Evolutionary conservation across 176 grass and related monocot species (phyloP).

Genomic region (Musa itinerans): DNA sequence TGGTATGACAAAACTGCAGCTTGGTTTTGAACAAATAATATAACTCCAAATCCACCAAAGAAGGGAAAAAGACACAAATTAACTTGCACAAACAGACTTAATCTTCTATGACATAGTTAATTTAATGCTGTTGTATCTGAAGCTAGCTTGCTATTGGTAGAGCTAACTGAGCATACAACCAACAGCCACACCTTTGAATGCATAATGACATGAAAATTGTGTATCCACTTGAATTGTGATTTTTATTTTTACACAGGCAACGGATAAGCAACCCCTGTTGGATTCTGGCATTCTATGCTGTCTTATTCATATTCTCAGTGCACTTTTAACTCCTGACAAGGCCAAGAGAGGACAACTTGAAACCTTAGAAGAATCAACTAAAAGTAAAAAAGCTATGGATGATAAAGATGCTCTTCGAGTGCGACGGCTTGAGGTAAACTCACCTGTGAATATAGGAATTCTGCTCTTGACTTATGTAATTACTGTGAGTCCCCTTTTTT

Average conservation of each 20-base stretch:
- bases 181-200: too few relatives aligned
- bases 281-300: constrained; percentile 98
- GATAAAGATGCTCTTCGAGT: constrained; percentile 36
- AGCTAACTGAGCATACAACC: too few relatives aligned
- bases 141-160: neutral
- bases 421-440: constrained; percentile 74
- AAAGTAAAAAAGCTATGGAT: constrained; percentile 53
- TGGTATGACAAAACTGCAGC: too few relatives aligned
- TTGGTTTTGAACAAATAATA: too few relatives aligned
- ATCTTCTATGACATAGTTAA: neutral
- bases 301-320: constrained; percentile 89
- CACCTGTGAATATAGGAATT: neutral
- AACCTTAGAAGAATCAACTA: constrained; percentile 33
- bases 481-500: too few relatives aligned
- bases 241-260: constrained; percentile 56
- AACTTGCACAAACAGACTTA: neutral
- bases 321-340: constrained; percentile 64
- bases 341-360: constrained; percentile 33
- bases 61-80: too few relatives aligned
- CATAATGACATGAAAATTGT: too few relatives aligned
- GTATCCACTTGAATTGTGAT: neutral
- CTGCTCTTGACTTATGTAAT: neutral
- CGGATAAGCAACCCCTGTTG: constrained; percentile 81
- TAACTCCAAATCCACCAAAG: too few relatives aligned
- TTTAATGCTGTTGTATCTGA: neutral